A percentile compares a stretch with the other conserved stretches of the same genome.
phyloP scores from a whole-genome alignment of 352 stramenopile genomes.

The Phytopythium chamaehyphon region DNA sequence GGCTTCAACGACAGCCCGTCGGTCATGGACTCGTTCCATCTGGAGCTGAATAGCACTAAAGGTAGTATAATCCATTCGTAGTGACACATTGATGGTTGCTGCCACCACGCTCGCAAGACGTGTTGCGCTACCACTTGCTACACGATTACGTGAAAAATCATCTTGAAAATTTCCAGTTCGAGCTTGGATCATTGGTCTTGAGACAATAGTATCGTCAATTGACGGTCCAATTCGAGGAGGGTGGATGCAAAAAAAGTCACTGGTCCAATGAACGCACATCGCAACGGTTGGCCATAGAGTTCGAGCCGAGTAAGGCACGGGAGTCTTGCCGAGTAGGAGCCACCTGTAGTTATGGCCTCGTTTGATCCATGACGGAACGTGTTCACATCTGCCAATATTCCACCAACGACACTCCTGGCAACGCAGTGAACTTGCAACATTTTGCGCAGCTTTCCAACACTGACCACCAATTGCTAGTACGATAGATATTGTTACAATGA shows the following conservation, averaged over 20 bases:
- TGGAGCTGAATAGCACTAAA: slow-evolving; percentile 1
- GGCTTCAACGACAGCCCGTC: not conserved
- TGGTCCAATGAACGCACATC: slow-evolving; percentile 28
- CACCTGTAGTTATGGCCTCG: not conserved
- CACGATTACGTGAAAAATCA: not conserved
- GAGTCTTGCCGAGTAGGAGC: slow-evolving; percentile 6
- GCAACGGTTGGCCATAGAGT: slow-evolving; percentile 19
- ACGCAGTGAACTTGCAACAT: not conserved
- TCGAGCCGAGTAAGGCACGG: slow-evolving; percentile 27
- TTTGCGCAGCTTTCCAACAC: not conserved
- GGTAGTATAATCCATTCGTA: not conserved
- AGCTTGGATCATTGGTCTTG: not conserved
- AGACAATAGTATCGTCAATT: not conserved
- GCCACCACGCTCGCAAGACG: not conserved
- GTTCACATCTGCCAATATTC: not conserved
- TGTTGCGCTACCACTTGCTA: not conserved
- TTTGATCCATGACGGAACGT: not conserved
- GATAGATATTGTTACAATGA: slow-evolving; percentile 9
- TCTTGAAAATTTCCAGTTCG: not conserved
- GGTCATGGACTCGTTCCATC: not conserved
- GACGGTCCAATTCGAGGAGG: not conserved
- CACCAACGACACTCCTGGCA: not conserved
- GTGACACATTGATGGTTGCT: not conserved
- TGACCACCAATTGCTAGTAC: not conserved
- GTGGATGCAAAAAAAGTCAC: slow-evolving; percentile 27